Conservation (phyloP, 345 rosid species). For the Iberis pinnata region DNA sequence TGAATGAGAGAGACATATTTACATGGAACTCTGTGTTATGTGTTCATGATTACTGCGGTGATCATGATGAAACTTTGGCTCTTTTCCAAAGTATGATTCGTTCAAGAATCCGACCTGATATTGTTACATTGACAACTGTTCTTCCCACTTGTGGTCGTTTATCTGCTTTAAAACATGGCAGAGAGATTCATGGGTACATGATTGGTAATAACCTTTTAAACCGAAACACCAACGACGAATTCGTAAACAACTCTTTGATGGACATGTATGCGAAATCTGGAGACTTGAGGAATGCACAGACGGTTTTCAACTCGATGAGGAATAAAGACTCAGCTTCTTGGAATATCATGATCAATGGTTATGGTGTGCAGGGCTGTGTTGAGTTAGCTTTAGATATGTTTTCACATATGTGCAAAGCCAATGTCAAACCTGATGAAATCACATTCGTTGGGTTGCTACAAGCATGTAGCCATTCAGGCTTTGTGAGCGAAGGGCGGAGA, state of each 20-base stretch:
- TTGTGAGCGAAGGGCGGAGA: constrained; percentile 38
- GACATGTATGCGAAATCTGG: constrained; percentile 65
- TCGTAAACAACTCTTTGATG: constrained; percentile 40
- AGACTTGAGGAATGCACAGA: constrained; percentile 44
- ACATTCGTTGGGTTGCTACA: constrained; percentile 51
- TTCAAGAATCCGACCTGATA: constrained; percentile 41
- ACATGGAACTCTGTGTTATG: constrained; percentile 60
- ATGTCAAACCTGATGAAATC: constrained; percentile 44
- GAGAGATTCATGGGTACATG: constrained; percentile 45
- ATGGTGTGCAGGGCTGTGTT: constrained; percentile 50
- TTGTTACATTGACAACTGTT: constrained; percentile 49
- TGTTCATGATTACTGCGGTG: constrained; percentile 49
- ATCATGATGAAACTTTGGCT: constrained; percentile 47
- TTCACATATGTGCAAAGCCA: constrained; percentile 34
- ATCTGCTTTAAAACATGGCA: constrained; percentile 51
- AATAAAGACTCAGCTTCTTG: constrained; percentile 50
- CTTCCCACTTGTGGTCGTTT: constrained; percentile 51
- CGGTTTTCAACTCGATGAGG: constrained; percentile 40
- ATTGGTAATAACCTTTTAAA: constrained; percentile 36
- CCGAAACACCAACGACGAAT: constrained; percentile 24
- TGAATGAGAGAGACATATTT: constrained; percentile 41
- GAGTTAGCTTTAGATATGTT: constrained; percentile 46
- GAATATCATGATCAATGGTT: constrained; percentile 58
- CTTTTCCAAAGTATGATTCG: constrained; percentile 45
- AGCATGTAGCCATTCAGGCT: constrained; percentile 64